These are phyloP conservation scores for Coleophoma crateriformis DNA, from an alignment of 2,329 filamentous ascomycete genomes.

Conservation along the genomic window DNA sequence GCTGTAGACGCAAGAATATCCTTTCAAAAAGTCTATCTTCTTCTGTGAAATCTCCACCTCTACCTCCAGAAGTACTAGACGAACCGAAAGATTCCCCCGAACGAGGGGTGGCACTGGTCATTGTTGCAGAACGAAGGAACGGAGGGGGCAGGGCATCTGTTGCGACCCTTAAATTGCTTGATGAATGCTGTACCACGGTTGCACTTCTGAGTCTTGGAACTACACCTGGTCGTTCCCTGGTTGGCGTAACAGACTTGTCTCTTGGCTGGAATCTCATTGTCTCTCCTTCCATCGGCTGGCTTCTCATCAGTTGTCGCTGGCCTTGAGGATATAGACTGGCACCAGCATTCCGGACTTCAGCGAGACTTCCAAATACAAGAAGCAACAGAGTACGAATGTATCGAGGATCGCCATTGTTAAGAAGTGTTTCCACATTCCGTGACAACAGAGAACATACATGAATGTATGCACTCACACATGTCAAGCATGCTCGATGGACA, in stretches of 20 bases:
- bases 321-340: constrained; percentile 14
- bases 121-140: constrained; percentile 45
- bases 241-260: constrained; percentile 49
- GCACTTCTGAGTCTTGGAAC: constrained; percentile 24
- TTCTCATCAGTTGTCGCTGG: constrained; percentile 6
- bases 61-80: constrained; percentile 17
- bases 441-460: constrained; percentile 58
- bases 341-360: constrained; percentile 48
- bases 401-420: constrained; percentile 60
- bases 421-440: constrained; percentile 57
- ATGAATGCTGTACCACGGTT: constrained; percentile 24
- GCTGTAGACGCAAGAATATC: constrained; percentile 72
- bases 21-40: constrained; percentile 79
- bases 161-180: constrained; percentile 40
- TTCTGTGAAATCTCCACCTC: constrained; percentile 55
- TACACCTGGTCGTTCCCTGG: constrained; percentile 38
- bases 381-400: constrained; percentile 61
- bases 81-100: constrained; percentile 77
- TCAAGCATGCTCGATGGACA: constrained; percentile 57
- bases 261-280: constrained; percentile 45
- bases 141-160: constrained; percentile 46
- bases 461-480: constrained; percentile 58
- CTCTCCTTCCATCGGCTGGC: constrained; percentile 24
- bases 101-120: constrained; percentile 58
- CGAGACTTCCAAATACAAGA: constrained; percentile 61